phyloP scores from a whole-genome alignment of 129 eudicot genomes.

The Artemisia annua region DNA sequence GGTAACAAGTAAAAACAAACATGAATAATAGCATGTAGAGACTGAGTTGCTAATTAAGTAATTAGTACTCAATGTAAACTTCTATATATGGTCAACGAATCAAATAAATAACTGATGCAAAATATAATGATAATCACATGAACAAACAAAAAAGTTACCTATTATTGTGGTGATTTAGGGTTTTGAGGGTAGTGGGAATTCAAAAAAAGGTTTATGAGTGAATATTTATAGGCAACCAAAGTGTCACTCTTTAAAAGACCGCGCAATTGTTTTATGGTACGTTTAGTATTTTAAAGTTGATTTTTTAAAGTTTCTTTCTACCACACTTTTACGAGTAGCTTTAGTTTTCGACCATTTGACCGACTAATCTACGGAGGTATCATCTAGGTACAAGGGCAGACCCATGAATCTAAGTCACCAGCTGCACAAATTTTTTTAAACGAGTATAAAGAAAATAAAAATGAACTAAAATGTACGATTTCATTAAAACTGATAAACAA shows the following conservation, averaged over 20 bases:
- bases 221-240: neutral
- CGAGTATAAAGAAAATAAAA: too few relatives aligned
- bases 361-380: too few relatives aligned
- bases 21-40: neutral
- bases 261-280: constrained; percentile 7
- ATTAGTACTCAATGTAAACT: neutral
- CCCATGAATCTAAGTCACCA: too few relatives aligned
- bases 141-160: constrained; percentile 15
- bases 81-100: neutral
- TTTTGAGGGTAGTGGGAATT: constrained; percentile 29
- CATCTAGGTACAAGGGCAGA: too few relatives aligned
- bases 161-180: constrained; percentile 18
- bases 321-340: too few relatives aligned
- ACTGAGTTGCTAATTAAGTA: neutral
- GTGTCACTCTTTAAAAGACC: constrained; percentile 12
- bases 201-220: too few relatives aligned
- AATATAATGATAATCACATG: neutral
- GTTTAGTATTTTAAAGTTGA: neutral
- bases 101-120: neutral
- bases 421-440: too few relatives aligned
- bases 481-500: too few relatives aligned
- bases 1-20: neutral
- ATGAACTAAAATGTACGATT: too few relatives aligned
- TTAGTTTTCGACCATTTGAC: too few relatives aligned
- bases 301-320: too few relatives aligned